Conservation (phyloP, 331 rosid species). For the Acacia concinna region DNA sequence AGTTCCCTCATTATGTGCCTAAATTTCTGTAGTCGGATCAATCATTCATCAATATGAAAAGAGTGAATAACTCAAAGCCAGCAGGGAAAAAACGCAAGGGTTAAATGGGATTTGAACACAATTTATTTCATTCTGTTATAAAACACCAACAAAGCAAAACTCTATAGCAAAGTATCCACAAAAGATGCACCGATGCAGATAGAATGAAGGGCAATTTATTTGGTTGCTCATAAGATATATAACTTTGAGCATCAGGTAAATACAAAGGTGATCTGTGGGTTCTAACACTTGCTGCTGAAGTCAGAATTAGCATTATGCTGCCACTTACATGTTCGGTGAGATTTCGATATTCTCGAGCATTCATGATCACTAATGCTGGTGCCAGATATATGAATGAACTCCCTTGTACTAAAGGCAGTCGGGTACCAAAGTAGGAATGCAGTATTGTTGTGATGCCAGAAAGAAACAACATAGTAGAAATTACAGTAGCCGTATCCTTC, state of each 20-base stretch:
- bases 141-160: slow-evolving; percentile 10
- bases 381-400: slow-evolving; percentile 91
- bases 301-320: slow-evolving; percentile 1
- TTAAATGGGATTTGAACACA: slow-evolving; percentile 13
- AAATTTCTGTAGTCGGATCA: slow-evolving; percentile 62
- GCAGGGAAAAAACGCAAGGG: background rate
- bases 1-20: slow-evolving; percentile 96
- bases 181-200: slow-evolving; percentile 20
- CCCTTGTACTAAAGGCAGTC: slow-evolving; percentile 93
- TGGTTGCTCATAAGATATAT: background rate
- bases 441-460: slow-evolving; percentile 80
- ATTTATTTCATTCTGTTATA: background rate
- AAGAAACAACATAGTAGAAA: slow-evolving; percentile 80
- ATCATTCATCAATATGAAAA: slow-evolving; percentile 22
- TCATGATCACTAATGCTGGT: slow-evolving; percentile 75
- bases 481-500: slow-evolving; percentile 84
- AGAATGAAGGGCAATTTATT: background rate
- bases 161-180: background rate
- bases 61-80: slow-evolving; percentile 5
- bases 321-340: slow-evolving; percentile 75
- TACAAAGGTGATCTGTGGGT: slow-evolving; percentile 3
- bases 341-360: slow-evolving; percentile 78
- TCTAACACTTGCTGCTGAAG: slow-evolving; percentile 18
- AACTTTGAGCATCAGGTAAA: background rate
- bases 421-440: slow-evolving; percentile 79